These are phyloP conservation scores for Pichia cabralensis DNA, from an alignment of 805 yeast genomes.

Conservation along the genomic window DNA sequence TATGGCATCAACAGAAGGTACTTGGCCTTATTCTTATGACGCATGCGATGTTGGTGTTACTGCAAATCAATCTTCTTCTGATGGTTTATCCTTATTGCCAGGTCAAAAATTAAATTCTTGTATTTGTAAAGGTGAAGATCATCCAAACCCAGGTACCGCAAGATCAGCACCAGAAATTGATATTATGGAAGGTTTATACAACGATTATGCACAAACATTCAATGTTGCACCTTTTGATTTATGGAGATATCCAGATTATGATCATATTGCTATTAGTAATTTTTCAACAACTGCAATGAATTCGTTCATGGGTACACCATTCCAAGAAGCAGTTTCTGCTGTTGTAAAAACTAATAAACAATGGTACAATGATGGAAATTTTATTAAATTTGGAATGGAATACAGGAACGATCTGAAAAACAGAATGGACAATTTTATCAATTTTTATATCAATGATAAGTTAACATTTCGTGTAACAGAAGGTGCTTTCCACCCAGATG, in stretches of 20 bases:
- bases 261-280: constrained; percentile 24
- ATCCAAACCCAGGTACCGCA: constrained; percentile 71
- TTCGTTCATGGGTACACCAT: constrained; percentile 29
- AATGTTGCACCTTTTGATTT: constrained; percentile 37
- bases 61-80: constrained; percentile 72
- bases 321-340: constrained; percentile 32
- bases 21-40: constrained; percentile 80
- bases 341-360: constrained; percentile 27
- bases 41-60: constrained; percentile 82
- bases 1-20: constrained; percentile 68
- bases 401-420: constrained; percentile 21
- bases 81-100: constrained; percentile 68
- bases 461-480: constrained; percentile 25
- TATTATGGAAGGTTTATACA: constrained; percentile 52
- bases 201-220: constrained; percentile 26
- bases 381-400: constrained; percentile 29
- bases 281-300: constrained; percentile 27
- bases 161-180: constrained; percentile 90
- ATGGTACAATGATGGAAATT: constrained; percentile 27
- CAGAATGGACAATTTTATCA: constrained; percentile 24
- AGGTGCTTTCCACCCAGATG: constrained; percentile 30
- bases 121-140: constrained; percentile 65
- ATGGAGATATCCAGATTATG: constrained; percentile 34
- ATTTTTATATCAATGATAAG: constrained; percentile 26
- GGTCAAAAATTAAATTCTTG: constrained; percentile 70